Conservation (phyloP, 768 basidiomycete species). For the Hydnum rufescens region DNA sequence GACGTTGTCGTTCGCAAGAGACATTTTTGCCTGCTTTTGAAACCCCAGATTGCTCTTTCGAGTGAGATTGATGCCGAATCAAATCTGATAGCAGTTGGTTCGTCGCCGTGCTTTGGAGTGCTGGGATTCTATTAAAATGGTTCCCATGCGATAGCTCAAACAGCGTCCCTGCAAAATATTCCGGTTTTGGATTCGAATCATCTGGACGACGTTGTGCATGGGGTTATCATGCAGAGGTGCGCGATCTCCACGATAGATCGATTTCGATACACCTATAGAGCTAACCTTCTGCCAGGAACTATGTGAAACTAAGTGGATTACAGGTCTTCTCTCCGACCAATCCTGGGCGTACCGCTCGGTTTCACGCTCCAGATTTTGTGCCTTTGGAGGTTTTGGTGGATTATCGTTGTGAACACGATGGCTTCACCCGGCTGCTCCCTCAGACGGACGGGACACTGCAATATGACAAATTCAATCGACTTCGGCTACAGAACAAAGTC, state of each 20-base stretch:
- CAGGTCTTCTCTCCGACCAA: slow-evolving; percentile 67
- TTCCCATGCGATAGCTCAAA: background rate
- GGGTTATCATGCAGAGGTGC: slow-evolving; percentile 70
- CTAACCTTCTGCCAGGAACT: slow-evolving; percentile 33
- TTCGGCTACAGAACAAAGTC: slow-evolving; percentile 58
- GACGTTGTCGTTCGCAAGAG: slow-evolving; percentile 27
- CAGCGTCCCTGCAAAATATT: slow-evolving; percentile 54
- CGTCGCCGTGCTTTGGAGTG: background rate
- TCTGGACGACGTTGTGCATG: slow-evolving; percentile 64
- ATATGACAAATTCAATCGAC: slow-evolving; percentile 88
- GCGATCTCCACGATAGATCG: slow-evolving; percentile 8
- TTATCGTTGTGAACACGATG: slow-evolving; percentile 54
- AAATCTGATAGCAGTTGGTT: background rate
- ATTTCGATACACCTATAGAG: background rate
- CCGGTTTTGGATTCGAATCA: slow-evolving; percentile 63
- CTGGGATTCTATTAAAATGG: background rate
- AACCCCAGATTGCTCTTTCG: slow-evolving; percentile 71
- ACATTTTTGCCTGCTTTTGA: slow-evolving; percentile 70
- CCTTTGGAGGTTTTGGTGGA: slow-evolving; percentile 87
- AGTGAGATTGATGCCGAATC: slow-evolving; percentile 36
- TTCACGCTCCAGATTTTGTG: slow-evolving; percentile 23
- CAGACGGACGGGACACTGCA: slow-evolving; percentile 71
- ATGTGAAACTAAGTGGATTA: slow-evolving; percentile 55
- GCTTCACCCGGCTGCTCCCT: slow-evolving; percentile 78
- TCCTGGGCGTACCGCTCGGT: background rate